A percentile compares a stretch with the other conserved stretches of the same genome.
These are phyloP conservation scores for Crucihimalaya himalaica DNA, from an alignment of 345 rosid genomes.

Conservation along the genomic window DNA sequence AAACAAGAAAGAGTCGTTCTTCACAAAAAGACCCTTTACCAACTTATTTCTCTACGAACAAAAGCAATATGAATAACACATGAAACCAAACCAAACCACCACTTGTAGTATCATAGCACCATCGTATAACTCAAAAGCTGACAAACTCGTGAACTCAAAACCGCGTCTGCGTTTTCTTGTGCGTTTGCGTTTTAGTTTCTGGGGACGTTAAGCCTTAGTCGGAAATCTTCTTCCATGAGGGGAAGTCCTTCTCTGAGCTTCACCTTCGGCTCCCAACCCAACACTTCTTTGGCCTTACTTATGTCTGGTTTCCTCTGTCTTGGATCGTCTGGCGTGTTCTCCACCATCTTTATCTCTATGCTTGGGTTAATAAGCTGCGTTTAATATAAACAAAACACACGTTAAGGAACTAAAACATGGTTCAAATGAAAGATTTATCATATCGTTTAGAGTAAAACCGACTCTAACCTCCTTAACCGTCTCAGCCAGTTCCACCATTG, in stretches of 20 bases:
- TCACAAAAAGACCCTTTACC: neutral
- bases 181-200: constrained; percentile 41
- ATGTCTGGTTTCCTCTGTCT: constrained; percentile 89
- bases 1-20: neutral
- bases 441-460: neutral
- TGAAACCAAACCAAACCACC: constrained; percentile 21
- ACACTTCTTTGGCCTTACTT: constrained; percentile 68
- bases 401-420: neutral
- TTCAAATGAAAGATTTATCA: neutral
- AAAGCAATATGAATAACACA: neutral
- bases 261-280: constrained; percentile 92
- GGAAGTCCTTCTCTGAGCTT: constrained; percentile 87
- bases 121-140: constrained; percentile 9
- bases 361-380: constrained; percentile 73
- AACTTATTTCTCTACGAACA: constrained; percentile 19
- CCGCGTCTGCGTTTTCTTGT: constrained; percentile 17
- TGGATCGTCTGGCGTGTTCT: constrained; percentile 94
- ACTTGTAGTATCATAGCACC: constrained; percentile 7
- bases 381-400: constrained; percentile 16
- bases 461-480: constrained; percentile 80
- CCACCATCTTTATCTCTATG: constrained; percentile 80
- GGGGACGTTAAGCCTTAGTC: constrained; percentile 68
- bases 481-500: constrained; percentile 92
- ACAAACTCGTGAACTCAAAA: constrained; percentile 16
- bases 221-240: constrained; percentile 87